Conservation (phyloP, 2,329 filamentous ascomycete species). For the Aureobasidium zeae region DNA sequence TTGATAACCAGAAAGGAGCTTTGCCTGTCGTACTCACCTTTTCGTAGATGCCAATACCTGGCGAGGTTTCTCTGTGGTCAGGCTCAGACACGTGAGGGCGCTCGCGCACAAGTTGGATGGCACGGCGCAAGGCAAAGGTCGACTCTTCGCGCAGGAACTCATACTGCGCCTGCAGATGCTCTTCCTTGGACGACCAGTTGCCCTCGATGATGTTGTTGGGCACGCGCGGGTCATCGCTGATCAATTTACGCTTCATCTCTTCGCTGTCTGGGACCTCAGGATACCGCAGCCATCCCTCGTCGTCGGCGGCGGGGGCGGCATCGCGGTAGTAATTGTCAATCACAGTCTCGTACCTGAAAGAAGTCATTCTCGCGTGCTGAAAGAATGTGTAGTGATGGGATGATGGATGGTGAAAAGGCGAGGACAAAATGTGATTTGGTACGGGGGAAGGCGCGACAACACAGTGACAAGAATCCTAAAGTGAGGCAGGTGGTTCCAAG, state of each 20-base stretch:
- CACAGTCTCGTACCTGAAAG: background rate
- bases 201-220: slow-evolving; percentile 44
- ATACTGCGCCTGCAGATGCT: slow-evolving; percentile 67
- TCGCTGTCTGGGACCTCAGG: slow-evolving; percentile 2
- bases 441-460: too few relatives aligned
- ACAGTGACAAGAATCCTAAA: too few relatives aligned
- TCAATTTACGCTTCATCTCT: slow-evolving; percentile 1
- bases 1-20: too few relatives aligned
- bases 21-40: slow-evolving; percentile 46
- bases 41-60: slow-evolving; percentile 54
- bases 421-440: too few relatives aligned
- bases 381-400: background rate
- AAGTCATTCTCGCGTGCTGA: background rate
- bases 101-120: slow-evolving; percentile 48
- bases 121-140: slow-evolving; percentile 57
- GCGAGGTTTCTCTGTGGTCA: slow-evolving; percentile 30
- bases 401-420: background rate
- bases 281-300: background rate
- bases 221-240: background rate
- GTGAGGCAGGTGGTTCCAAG: too few relatives aligned
- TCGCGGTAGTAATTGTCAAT: background rate
- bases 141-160: slow-evolving; percentile 66
- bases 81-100: slow-evolving; percentile 50
- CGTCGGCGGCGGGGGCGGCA: background rate
- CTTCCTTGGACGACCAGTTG: slow-evolving; percentile 50